Base-by-base conservation (phyloP, 2,329 filamentous ascomycete genomes). In the Hortaea werneckii region DNA sequence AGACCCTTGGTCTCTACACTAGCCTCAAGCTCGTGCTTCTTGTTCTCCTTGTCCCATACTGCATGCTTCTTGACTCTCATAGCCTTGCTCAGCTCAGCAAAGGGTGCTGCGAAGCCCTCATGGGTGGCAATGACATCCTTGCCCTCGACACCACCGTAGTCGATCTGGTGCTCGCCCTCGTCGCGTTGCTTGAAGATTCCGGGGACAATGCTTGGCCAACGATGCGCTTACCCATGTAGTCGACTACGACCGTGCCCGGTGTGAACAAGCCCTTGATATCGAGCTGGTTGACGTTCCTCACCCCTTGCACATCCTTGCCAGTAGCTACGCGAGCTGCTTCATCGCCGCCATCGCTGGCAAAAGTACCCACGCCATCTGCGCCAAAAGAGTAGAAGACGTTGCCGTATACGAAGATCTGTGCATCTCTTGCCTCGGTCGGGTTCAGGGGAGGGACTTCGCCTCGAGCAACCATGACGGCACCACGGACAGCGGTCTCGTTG, bases 321-420 rank as follows among this genome's bases (percentile, higher is more conserved):
- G 94, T 95, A 27, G 94, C 92, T 47, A 96, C 87, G 48, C 90
- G 81, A 10, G 92, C 92, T 54, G 92, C 92, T 69, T 98, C 92
- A 55, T 98, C 90, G 13, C 92, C 92, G 54, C 92, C 92, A 69
- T 98, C 92, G 3, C 85, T 89, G 8, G 88, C 89, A 66, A 98
- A 98, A 11, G 92, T 98, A 38, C 92, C 90, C 40, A 96, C 92
- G 43, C 92, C 94, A 65, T 98, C 92, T 39, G 92, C 90, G 51
- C 92, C 92, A 58, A 95, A 96, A 0, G 92, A 96, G 73, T 95
- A 98, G 73, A 98, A 98, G 55, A 98, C 88, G 68, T 98, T 98
- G 75, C 96, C 96, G 74, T 96, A 95, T 26, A 98, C 90, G 60
- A 95, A 98, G 54, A 98, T 98, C 65, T 98, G 92, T 4, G 92